These are phyloP conservation scores for Vitis rupestris DNA, from an alignment of 164 flowering plant genomes.

Conservation along the genomic window DNA sequence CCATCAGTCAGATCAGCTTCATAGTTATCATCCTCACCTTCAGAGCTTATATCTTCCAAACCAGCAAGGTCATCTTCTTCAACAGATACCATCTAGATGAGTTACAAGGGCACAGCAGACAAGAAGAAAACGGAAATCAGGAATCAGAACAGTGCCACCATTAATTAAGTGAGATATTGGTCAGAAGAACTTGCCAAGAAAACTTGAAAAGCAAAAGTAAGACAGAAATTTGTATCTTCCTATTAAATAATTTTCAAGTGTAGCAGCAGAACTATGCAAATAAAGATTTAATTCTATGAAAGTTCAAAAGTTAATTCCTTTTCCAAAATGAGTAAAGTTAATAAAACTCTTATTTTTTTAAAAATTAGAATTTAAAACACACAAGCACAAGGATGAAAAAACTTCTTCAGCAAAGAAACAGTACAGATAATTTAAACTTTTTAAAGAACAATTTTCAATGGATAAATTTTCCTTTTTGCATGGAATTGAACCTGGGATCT, in stretches of 20 bases:
- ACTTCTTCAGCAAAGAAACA: too few relatives aligned
- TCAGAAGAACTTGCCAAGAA: background rate
- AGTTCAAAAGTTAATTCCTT: background rate
- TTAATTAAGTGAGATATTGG: background rate
- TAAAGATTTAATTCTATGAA: too few relatives aligned
- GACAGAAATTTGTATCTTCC: too few relatives aligned
- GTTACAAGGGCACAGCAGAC: background rate
- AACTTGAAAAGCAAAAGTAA: background rate
- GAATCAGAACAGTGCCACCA: background rate
- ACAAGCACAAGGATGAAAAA: too few relatives aligned
- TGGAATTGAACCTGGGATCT: too few relatives aligned
- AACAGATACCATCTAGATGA: constrained; percentile 83
- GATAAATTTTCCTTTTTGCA: background rate
- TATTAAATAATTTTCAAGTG: too few relatives aligned
- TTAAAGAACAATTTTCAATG: background rate
- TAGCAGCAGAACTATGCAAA: too few relatives aligned
- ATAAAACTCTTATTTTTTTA: background rate
- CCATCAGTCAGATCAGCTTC: constrained; percentile 83
- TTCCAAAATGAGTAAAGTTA: background rate
- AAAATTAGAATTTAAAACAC: too few relatives aligned
- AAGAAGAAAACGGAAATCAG: background rate
- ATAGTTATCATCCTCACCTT: constrained; percentile 81
- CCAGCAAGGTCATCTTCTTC: constrained; percentile 99
- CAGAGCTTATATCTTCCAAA: constrained; percentile 89
- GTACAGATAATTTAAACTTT: too few relatives aligned